A percentile compares a stretch with the other conserved stretches of the same genome.
Evolutionary conservation across 305 asterid species (phyloP).

Genomic region (Ajuga reptans): DNA sequence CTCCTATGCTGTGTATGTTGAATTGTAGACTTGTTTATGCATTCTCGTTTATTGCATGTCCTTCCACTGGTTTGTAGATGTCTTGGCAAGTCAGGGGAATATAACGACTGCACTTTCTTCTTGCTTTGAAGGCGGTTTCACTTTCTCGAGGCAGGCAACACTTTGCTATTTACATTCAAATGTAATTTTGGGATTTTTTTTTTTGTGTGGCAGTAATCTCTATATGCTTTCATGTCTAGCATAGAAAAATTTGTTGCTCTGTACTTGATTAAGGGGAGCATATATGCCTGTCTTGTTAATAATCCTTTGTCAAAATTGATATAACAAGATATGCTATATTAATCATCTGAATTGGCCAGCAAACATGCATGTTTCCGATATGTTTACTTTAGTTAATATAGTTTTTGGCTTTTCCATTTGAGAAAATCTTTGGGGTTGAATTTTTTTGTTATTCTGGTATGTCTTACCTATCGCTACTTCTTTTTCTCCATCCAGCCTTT

Average conservation of each 20-base stretch:
- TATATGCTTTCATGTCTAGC: constrained; percentile 30
- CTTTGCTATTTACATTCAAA: constrained; percentile 43
- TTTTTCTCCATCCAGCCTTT: constrained; percentile 10
- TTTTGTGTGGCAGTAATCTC: constrained; percentile 28
- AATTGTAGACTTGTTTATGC: constrained; percentile 35
- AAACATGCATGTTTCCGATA: neutral
- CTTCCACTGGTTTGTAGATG: constrained; percentile 81
- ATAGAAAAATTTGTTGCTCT: constrained; percentile 14
- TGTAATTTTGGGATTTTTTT: constrained; percentile 36
- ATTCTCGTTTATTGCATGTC: constrained; percentile 78
- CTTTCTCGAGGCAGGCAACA: constrained; percentile 83
- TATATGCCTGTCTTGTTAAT: neutral
- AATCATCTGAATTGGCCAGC: neutral
- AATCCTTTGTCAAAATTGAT: constrained; percentile 2
- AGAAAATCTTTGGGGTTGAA: neutral
- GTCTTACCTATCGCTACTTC: constrained; percentile 5
- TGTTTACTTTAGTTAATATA: neutral
- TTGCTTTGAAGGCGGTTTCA: constrained; percentile 78
- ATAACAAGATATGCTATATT: neutral
- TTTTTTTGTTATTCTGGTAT: neutral
- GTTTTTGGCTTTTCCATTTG: neutral
- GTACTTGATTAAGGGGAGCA: constrained; percentile 9
- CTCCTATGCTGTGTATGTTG: constrained; percentile 36
- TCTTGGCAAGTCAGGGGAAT: constrained; percentile 81
- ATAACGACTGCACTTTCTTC: constrained; percentile 69